phyloP scores from a whole-genome alignment of 371 early-diverging fungal genomes.

The Amoeboaphelidium protococcarum region DNA sequence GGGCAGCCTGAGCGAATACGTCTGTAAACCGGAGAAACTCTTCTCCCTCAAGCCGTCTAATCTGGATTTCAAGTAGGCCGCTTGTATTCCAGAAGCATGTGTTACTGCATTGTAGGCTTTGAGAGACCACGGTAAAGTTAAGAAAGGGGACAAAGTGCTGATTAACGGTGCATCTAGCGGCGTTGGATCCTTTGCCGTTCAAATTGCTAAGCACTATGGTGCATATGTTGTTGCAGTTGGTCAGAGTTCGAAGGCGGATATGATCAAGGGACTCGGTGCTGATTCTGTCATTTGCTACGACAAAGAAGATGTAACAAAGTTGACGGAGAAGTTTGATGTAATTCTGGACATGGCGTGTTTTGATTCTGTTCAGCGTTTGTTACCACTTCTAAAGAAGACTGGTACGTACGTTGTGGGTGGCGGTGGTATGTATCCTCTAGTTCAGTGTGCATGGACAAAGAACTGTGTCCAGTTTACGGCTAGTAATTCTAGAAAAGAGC shows the following conservation, averaged over 20 bases:
- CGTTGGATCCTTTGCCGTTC: slow-evolving; percentile 28
- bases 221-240: slow-evolving; percentile 34
- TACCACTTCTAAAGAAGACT: too few species aligned
- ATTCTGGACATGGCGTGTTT: too few species aligned
- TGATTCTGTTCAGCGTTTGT: too few species aligned
- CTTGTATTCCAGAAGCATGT: slow-evolving; percentile 12
- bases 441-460: too few species aligned
- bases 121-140: slow-evolving; percentile 5
- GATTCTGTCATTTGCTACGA: slow-evolving; percentile 2
- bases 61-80: slow-evolving; percentile 22
- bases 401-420: too few species aligned
- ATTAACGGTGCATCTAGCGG: slow-evolving; percentile 28
- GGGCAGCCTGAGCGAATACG: slow-evolving; percentile 15
- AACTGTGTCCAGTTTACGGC: too few species aligned
- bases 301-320: too few species aligned
- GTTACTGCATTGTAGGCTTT: slow-evolving; percentile 17
- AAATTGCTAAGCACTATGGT: slow-evolving; percentile 23
- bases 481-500: too few species aligned
- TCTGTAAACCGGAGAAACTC: slow-evolving; percentile 3
- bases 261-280: slow-evolving; percentile 2
- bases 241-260: slow-evolving; percentile 11
- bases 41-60: slow-evolving; percentile 18
- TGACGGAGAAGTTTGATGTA: too few species aligned
- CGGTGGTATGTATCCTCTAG: too few species aligned
- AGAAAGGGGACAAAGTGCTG: slow-evolving; percentile 9